These are phyloP conservation scores for Aphelidium insulamus DNA, from an alignment of 371 early-diverging fungal species.

Conservation along the genomic window DNA sequence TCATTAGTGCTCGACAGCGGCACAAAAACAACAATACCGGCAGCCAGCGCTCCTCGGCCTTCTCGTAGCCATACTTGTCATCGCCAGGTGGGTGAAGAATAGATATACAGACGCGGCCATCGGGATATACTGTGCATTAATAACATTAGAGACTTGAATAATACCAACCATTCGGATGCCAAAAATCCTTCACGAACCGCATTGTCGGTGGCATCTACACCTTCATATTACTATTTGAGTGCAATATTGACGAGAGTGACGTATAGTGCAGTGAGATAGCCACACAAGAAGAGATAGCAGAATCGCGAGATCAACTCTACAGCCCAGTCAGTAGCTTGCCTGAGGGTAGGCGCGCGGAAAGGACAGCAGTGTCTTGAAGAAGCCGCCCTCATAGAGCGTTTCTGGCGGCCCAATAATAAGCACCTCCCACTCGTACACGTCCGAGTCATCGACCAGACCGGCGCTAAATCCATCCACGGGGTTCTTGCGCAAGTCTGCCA, in stretches of 20 bases:
- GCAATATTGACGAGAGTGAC: too few relatives aligned
- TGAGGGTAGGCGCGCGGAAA: slow-evolving; percentile 69
- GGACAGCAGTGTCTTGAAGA: slow-evolving; percentile 59
- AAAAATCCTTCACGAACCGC: slow-evolving; percentile 56
- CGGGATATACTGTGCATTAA: slow-evolving; percentile 30
- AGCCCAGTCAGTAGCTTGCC: too few relatives aligned
- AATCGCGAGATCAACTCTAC: too few relatives aligned
- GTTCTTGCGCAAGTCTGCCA: slow-evolving; percentile 23
- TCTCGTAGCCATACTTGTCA: slow-evolving; percentile 81
- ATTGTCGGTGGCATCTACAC: slow-evolving; percentile 70
- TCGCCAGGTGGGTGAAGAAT: slow-evolving; percentile 63
- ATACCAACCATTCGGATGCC: slow-evolving; percentile 46
- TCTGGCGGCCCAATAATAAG: slow-evolving; percentile 72
- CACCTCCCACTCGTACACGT: slow-evolving; percentile 69
- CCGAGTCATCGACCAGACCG: slow-evolving; percentile 33
- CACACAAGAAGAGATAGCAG: too few relatives aligned
- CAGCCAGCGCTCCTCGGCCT: slow-evolving; percentile 72
- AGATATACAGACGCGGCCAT: slow-evolving; percentile 80
- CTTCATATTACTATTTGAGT: too few relatives aligned
- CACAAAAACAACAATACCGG: too few relatives aligned
- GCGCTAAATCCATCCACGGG: slow-evolving; percentile 67
- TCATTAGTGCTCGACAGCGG: too few relatives aligned
- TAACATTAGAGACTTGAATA: slow-evolving; percentile 2
- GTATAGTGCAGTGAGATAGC: too few relatives aligned
- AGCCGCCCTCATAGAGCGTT: slow-evolving; percentile 79